These are phyloP conservation scores for Hamigera avellanea DNA, from an alignment of 495 filamentous ascomycete species.

Conservation along the genomic window DNA sequence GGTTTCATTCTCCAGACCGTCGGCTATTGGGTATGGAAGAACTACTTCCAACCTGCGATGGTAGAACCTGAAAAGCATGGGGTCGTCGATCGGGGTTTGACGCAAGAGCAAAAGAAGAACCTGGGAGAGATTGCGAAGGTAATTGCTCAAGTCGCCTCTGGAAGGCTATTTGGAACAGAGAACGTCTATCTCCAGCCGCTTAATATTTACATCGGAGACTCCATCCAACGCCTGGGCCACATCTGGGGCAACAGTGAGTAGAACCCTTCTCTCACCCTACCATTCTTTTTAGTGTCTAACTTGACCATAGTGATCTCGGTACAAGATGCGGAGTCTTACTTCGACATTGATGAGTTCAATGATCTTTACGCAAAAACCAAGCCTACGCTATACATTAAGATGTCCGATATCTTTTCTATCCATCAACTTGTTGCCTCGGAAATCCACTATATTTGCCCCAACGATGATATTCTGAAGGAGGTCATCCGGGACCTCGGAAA, in stretches of 20 bases:
- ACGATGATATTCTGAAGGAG: slow-evolving; percentile 82
- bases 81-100: slow-evolving; percentile 74
- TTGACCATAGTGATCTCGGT: slow-evolving; percentile 58
- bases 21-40: slow-evolving; percentile 84
- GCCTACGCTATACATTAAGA: slow-evolving; percentile 96
- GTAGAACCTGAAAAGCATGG: slow-evolving; percentile 80
- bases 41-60: slow-evolving; percentile 83
- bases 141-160: slow-evolving; percentile 72
- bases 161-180: slow-evolving; percentile 80
- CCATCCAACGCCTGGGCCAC: slow-evolving; percentile 66
- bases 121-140: slow-evolving; percentile 86
- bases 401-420: slow-evolving; percentile 93
- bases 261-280: not conserved
- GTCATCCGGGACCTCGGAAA: slow-evolving; percentile 87
- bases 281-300: slow-evolving; percentile 12
- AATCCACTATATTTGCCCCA: slow-evolving; percentile 61
- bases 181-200: slow-evolving; percentile 93
- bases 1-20: slow-evolving; percentile 71
- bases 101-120: slow-evolving; percentile 88
- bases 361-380: slow-evolving; percentile 93
- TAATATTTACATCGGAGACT: slow-evolving; percentile 79
- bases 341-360: slow-evolving; percentile 97
- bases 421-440: slow-evolving; percentile 79
- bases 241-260: slow-evolving; percentile 57
- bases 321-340: slow-evolving; percentile 75